A percentile compares a stretch with the other conserved stretches of the same genome.
Evolutionary conservation across 352 stramenopile genomes (phyloP).

Genomic region (Phytophthora sp.): DNA sequence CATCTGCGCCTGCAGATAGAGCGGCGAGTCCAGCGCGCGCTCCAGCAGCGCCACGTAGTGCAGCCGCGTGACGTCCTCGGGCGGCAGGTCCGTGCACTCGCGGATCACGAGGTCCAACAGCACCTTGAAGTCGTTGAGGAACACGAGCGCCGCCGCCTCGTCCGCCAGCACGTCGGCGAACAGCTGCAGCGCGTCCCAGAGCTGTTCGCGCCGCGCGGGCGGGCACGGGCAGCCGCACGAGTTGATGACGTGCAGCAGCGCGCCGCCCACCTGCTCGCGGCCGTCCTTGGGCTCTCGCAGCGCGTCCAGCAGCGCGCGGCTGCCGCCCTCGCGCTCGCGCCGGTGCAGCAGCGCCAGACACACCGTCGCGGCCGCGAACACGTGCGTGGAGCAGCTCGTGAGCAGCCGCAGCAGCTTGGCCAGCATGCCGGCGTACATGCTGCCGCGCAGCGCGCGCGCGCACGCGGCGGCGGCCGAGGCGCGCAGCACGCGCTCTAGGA

Average conservation of each 20-base stretch:
- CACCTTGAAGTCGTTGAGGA: constrained; percentile 80
- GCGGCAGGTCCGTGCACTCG: constrained; percentile 64
- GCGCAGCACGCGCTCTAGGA: constrained; percentile 61
- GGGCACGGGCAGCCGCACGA: constrained; percentile 78
- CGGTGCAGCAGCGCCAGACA: constrained; percentile 62
- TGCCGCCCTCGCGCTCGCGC: constrained; percentile 48
- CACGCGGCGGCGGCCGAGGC: constrained; percentile 50
- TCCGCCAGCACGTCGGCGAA: constrained; percentile 62
- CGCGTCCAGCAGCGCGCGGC: constrained; percentile 51
- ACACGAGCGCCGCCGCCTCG: constrained; percentile 54
- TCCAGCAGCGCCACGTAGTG: constrained; percentile 61
- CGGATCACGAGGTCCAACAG: constrained; percentile 72
- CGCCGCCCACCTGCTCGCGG: constrained; percentile 63
- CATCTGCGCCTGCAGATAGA: constrained; percentile 54
- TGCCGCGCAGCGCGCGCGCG: constrained; percentile 42
- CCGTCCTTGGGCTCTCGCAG: constrained; percentile 56
- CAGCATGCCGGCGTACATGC: constrained; percentile 68
- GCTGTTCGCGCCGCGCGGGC: constrained; percentile 34
- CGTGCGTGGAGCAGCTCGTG: constrained; percentile 56
- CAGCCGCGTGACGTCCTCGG: constrained; percentile 48
- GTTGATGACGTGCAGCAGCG: constrained; percentile 82
- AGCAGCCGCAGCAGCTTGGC: constrained; percentile 69
- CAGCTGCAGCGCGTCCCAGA: constrained; percentile 68
- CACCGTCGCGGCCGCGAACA: constrained; percentile 69
- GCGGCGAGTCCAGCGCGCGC: constrained; percentile 40